Base-by-base conservation (phyloP, 805 yeast species). In the Priceomyces castillae region DNA sequence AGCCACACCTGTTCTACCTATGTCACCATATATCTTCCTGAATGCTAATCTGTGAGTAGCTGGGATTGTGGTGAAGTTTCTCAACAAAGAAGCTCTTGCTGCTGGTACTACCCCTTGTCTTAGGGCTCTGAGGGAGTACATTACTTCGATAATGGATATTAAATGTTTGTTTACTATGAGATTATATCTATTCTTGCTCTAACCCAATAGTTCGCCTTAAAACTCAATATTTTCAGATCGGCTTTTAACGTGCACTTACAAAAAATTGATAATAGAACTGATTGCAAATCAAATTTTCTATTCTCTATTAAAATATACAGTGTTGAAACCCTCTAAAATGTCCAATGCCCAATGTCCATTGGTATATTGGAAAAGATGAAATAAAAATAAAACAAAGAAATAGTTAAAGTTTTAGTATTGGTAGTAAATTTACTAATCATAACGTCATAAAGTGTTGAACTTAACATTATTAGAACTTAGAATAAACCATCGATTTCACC, bases 401-500 rank as follows among this genome's bases (percentile, higher is more conserved):
- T 30, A 30, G 34, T 26, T 19, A 7, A 22, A 18, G 12, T 15
- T 30, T 15, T 17, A 19, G 34, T 14, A 22, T 9, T 22, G 14
- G 22, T 18, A 34, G 25, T 18, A 6, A 14, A 9, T 12, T 19
- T 20, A 23, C 23, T 37, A 17, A 25, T 47, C 51, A 43, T 46
- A 49, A 49, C 53, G 47, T 52, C 54, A 46, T 47, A 47, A 48
- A 51, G 56, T 51, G 57, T 53, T 53, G 57, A 53, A 53, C 54
- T 50, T 46, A 39, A 41, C 30, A 41, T 28, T 28, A 28, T 28
- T 22, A 16, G 30, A 14, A 15, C 30, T 44, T 57, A 85, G 59
- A 85, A 85, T 67, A 86, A 76, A 39, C 94, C 94, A 56, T 85
- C 90, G 52, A 86, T 86, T 58, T 86, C 87, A 44, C 90, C 92